phyloP scores from a whole-genome alignment of 2,329 filamentous ascomycete genomes.

The Aspergillus spinulosporus region DNA sequence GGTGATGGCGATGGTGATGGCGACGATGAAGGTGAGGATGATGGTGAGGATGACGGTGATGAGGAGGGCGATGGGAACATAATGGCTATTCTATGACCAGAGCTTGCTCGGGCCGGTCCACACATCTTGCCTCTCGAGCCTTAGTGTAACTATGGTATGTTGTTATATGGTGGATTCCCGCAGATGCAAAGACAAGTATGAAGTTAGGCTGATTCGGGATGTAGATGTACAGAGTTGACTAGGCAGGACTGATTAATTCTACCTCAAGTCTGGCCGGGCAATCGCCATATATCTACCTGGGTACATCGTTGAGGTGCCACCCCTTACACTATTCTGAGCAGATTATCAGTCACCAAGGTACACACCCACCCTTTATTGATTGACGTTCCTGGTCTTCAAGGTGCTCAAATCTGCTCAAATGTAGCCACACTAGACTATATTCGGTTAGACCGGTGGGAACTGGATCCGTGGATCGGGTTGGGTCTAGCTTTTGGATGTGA shows the following conservation, averaged over 20 bases:
- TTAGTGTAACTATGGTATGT: neutral
- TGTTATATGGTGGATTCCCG: neutral
- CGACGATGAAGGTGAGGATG: neutral
- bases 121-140: constrained; percentile 37
- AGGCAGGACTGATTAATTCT: too few species aligned
- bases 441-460: constrained; percentile 1
- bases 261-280: neutral
- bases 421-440: constrained; percentile 7
- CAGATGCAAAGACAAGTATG: too few species aligned
- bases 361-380: neutral
- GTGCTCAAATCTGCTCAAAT: constrained; percentile 12
- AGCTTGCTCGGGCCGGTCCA: constrained; percentile 51
- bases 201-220: too few species aligned
- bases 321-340: constrained; percentile 1
- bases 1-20: constrained; percentile 33
- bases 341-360: constrained; percentile 16
- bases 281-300: neutral
- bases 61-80: constrained; percentile 29
- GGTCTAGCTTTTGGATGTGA: too few species aligned
- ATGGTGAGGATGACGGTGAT: constrained; percentile 12
- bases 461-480: neutral
- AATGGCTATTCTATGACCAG: constrained; percentile 37
- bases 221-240: too few species aligned
- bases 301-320: neutral
- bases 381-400: constrained; percentile 4